Evolutionary conservation across 2,329 filamentous ascomycete species (phyloP).

Genomic region (Ascochyta koolunga): DNA sequence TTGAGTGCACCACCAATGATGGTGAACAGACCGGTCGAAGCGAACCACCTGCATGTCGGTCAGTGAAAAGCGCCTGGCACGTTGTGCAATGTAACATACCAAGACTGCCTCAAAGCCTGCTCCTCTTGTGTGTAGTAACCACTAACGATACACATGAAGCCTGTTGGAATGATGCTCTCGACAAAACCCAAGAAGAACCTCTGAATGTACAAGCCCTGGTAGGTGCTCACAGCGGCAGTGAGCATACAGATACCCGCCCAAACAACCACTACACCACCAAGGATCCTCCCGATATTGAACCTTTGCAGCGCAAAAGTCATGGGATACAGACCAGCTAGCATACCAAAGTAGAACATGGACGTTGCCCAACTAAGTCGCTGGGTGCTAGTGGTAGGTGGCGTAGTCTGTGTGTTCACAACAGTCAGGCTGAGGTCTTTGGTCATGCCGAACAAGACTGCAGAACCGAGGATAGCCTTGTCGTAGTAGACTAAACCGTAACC

Average conservation of each 20-base stretch:
- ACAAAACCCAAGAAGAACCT: constrained; percentile 63
- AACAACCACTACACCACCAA: constrained; percentile 67
- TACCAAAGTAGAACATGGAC: constrained; percentile 80
- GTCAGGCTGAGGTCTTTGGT: constrained; percentile 69
- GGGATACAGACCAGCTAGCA: constrained; percentile 75
- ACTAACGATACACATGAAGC: constrained; percentile 61
- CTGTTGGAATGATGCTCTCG: constrained; percentile 62
- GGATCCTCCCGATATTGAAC: constrained; percentile 68
- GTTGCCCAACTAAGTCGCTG: constrained; percentile 76
- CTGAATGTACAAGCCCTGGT: constrained; percentile 65
- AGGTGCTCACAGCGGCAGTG: constrained; percentile 69
- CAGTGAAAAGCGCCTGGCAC: background rate
- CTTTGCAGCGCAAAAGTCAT: constrained; percentile 74
- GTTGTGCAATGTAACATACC: constrained; percentile 22
- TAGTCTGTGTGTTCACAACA: constrained; percentile 57
- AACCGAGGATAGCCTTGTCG: constrained; percentile 77
- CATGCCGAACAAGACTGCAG: constrained; percentile 77
- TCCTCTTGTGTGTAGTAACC: constrained; percentile 51
- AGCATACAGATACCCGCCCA: constrained; percentile 73
- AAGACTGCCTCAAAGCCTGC: constrained; percentile 61
- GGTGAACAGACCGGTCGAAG: constrained; percentile 55
- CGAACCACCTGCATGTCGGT: constrained; percentile 60
- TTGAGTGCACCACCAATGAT: constrained; percentile 43
- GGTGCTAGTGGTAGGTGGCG: constrained; percentile 66
- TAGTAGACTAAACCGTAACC: constrained; percentile 73